These are phyloP conservation scores for Aspergillus calidoustus DNA, from an alignment of 2,329 filamentous ascomycete species.

Conservation along the genomic window DNA sequence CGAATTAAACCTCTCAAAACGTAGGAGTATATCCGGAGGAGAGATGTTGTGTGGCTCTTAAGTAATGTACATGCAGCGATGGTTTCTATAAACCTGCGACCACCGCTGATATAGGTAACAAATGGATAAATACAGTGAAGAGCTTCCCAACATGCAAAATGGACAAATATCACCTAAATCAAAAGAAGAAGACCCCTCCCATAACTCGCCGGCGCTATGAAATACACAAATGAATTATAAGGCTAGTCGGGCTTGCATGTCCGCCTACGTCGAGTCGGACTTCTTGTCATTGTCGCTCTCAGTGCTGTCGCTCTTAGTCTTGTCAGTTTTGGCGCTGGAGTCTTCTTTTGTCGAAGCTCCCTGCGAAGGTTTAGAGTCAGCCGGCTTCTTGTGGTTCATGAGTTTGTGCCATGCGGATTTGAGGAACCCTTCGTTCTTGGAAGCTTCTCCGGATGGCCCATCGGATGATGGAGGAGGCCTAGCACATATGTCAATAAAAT, in stretches of 20 bases:
- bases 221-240: slow-evolving; percentile 38
- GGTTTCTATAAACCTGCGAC: slow-evolving; percentile 10
- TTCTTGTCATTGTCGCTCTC: slow-evolving; percentile 36
- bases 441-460: slow-evolving; percentile 47
- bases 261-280: slow-evolving; percentile 41
- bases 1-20: slow-evolving; percentile 8
- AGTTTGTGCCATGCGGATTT: slow-evolving; percentile 93
- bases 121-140: slow-evolving; percentile 19
- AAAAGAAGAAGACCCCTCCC: slow-evolving; percentile 18
- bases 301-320: slow-evolving; percentile 24
- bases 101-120: slow-evolving; percentile 9
- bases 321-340: slow-evolving; percentile 23
- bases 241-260: slow-evolving; percentile 3
- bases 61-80: slow-evolving; percentile 22
- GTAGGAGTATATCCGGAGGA: slow-evolving; percentile 12
- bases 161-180: slow-evolving; percentile 17
- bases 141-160: slow-evolving; percentile 24
- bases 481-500: slow-evolving; percentile 9
- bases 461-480: slow-evolving; percentile 30
- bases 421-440: slow-evolving; percentile 86
- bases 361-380: slow-evolving; percentile 32
- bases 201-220: slow-evolving; percentile 47
- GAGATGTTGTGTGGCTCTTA: slow-evolving; percentile 19
- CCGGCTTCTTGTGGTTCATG: slow-evolving; percentile 66
- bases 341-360: slow-evolving; percentile 36